These are phyloP conservation scores for Epichloe uncinata DNA, from an alignment of 2,329 filamentous ascomycete species.

Conservation along the genomic window DNA sequence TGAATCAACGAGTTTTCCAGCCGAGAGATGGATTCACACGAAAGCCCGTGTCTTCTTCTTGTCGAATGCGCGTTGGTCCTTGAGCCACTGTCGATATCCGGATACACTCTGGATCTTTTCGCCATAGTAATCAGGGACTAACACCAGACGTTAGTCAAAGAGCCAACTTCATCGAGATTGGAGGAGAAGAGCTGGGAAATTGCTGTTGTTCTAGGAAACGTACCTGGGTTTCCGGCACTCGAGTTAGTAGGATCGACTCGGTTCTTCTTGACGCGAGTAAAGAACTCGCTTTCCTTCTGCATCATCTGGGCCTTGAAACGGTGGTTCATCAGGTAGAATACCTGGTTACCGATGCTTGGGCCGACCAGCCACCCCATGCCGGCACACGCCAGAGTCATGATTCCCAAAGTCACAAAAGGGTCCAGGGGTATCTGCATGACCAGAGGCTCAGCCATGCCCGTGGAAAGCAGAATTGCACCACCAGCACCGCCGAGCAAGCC, in stretches of 20 bases:
- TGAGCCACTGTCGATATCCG: conserved; percentile 89
- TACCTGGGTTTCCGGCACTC: conserved; percentile 73
- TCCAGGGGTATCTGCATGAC: conserved; percentile 62
- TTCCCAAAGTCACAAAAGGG: conserved; percentile 70
- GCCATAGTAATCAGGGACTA: conserved; percentile 91
- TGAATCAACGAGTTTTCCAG: not conserved
- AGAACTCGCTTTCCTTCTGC: conserved; percentile 89
- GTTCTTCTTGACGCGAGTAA: conserved; percentile 78
- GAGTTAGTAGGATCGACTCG: conserved; percentile 83
- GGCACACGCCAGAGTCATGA: conserved; percentile 63
- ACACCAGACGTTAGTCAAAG: conserved; percentile 9
- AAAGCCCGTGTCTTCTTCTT: conserved; percentile 72
- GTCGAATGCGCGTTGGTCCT: conserved; percentile 94
- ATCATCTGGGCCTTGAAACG: conserved; percentile 60
- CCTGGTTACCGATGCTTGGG: conserved; percentile 63
- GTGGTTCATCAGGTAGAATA: conserved; percentile 67
- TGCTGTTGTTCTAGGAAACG: conserved; percentile 6
- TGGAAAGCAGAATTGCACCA: conserved; percentile 54
- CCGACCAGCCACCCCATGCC: conserved; percentile 82
- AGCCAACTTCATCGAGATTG: not conserved
- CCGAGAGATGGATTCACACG: conserved; percentile 26
- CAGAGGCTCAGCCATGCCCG: conserved; percentile 58
- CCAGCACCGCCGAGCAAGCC: conserved; percentile 47
- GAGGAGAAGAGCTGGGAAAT: not conserved
- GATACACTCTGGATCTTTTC: conserved; percentile 93